Evolutionary conservation across 2,329 filamentous ascomycete species (phyloP).

Genomic region (Raffaelea arxii): DNA sequence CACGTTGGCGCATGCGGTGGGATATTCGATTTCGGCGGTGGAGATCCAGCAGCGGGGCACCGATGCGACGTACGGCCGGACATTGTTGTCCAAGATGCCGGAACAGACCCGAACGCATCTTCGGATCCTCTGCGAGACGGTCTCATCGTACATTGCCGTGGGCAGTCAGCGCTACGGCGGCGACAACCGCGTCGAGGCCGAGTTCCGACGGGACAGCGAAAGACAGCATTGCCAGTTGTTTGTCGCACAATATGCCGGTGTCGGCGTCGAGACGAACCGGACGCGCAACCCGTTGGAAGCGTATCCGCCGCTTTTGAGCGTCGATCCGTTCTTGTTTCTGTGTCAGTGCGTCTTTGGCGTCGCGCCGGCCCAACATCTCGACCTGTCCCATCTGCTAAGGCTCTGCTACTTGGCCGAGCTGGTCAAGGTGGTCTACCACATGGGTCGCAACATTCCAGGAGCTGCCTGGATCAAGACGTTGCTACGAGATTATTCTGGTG

Average conservation of each 20-base stretch:
- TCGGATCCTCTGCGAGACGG: conserved; percentile 80
- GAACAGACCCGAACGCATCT: conserved; percentile 79
- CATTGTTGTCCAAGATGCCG: conserved; percentile 73
- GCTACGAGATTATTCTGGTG: conserved; percentile 31
- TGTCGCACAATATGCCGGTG: conserved; percentile 43
- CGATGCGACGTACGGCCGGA: conserved; percentile 62
- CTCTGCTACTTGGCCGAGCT: conserved; percentile 89
- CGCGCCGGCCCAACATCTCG: conserved; percentile 55
- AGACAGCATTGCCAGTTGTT: conserved; percentile 71
- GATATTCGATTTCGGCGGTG: conserved; percentile 75
- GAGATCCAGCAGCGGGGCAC: conserved; percentile 89
- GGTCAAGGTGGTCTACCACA: conserved; percentile 63
- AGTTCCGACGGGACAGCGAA: conserved; percentile 59
- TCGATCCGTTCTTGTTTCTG: conserved; percentile 72
- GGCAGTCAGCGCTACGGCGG: conserved; percentile 55
- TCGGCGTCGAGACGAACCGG: conserved; percentile 30
- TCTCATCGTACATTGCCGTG: conserved; percentile 72
- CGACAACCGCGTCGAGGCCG: conserved; percentile 51
- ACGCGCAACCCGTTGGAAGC: conserved; percentile 32
- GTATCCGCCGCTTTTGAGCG: conserved; percentile 49
- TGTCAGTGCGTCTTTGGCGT: conserved; percentile 68
- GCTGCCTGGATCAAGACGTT: conserved; percentile 39
- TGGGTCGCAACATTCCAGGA: conserved; percentile 43
- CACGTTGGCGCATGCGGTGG: conserved; percentile 57
- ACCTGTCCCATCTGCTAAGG: conserved; percentile 69